Evolutionary conservation across 352 stramenopile genomes (phyloP).

Genomic region (Pythium phragmiticola): DNA sequence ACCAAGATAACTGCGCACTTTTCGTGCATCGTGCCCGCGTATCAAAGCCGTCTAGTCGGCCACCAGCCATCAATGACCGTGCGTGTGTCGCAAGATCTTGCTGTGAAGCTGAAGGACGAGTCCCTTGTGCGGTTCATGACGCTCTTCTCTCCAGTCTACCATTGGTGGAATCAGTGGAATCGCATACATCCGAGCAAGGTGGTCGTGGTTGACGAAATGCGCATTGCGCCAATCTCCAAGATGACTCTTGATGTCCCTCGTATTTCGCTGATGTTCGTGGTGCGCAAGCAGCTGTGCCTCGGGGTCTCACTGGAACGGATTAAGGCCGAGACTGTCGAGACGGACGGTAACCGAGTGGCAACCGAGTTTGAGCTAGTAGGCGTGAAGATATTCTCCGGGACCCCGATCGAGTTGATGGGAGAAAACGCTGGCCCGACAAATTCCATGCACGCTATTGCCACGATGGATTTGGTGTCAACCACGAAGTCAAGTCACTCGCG

Average conservation of each 20-base stretch:
- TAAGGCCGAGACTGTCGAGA: conserved; percentile 14
- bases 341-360: conserved; percentile 2
- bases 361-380: conserved; percentile 18
- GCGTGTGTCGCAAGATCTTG: conserved; percentile 43
- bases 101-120: conserved; percentile 71
- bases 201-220: conserved; percentile 41
- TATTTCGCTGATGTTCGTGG: conserved; percentile 52
- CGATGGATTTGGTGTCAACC: conserved; percentile 2
- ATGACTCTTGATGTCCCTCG: conserved; percentile 46
- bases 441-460: conserved; percentile 6
- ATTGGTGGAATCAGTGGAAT: conserved; percentile 87
- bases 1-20: conserved; percentile 38
- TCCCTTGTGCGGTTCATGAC: conserved; percentile 77
- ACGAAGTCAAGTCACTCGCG: conserved; percentile 22
- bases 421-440: not conserved
- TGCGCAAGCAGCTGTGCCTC: conserved; percentile 64
- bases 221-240: conserved; percentile 68
- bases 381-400: conserved; percentile 14
- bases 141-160: conserved; percentile 71
- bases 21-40: conserved; percentile 70
- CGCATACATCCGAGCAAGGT: conserved; percentile 62
- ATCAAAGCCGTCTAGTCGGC: conserved; percentile 77
- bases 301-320: conserved; percentile 42
- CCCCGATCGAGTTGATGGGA: conserved; percentile 9
- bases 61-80: conserved; percentile 63